Percentiles rank a stretch among this genome's conserved stretches.
These are phyloP conservation scores for Oenanthe javanica DNA, from an alignment of 140 eudicot species.

Conservation along the genomic window DNA sequence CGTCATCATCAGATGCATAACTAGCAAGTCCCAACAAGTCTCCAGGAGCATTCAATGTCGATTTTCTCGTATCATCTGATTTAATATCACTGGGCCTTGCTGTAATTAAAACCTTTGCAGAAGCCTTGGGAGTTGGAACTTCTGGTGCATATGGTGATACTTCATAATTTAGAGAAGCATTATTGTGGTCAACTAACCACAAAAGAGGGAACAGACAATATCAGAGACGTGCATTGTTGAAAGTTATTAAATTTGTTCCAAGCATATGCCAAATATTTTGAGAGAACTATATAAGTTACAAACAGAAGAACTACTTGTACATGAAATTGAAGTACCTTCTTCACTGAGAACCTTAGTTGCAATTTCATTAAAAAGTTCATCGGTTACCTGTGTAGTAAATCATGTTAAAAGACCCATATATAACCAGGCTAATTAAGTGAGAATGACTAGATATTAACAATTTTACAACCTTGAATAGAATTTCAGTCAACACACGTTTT, in stretches of 20 bases:
- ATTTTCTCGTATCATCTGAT: conserved; percentile 42
- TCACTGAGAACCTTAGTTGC: conserved; percentile 83
- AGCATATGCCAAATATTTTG: background rate
- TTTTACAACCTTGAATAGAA: conserved; percentile 66
- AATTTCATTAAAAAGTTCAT: conserved; percentile 89
- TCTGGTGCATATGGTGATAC: conserved; percentile 31
- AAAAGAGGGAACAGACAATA: conserved; percentile 5
- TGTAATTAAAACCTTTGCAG: conserved; percentile 65
- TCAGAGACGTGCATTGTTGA: background rate
- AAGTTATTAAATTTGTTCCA: background rate
- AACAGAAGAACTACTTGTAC: background rate
- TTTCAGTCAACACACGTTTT: conserved; percentile 86
- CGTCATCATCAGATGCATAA: conserved; percentile 87
- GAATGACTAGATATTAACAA: background rate
- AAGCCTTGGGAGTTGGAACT: conserved; percentile 44
- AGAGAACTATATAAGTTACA: conserved; percentile 2
- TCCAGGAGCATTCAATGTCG: conserved; percentile 52
- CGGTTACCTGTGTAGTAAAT: conserved; percentile 65
- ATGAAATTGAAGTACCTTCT: conserved; percentile 45
- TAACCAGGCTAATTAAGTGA: background rate
- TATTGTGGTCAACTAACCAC: conserved; percentile 32
- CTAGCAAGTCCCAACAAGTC: conserved; percentile 78
- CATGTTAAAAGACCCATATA: conserved; percentile 17
- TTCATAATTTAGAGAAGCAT: conserved; percentile 21
- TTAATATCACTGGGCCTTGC: conserved; percentile 33